Conservation (phyloP, 1,284 basidiomycete genomes). For the Leucoagaricus sp. region DNA sequence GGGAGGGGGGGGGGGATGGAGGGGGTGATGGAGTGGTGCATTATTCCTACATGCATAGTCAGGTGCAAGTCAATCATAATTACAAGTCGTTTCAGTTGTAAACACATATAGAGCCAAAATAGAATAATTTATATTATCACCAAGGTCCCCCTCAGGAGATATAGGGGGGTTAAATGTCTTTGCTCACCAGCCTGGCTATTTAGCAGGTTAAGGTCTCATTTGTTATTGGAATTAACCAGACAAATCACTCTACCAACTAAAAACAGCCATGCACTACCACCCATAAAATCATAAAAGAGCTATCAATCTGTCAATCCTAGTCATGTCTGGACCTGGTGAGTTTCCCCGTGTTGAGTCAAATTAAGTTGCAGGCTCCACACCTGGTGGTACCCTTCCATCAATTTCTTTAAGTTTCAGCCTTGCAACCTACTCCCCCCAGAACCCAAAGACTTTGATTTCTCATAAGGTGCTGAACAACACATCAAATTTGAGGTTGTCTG, state of each 20-base stretch:
- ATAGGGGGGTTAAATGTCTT: too few relatives aligned
- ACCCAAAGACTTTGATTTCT: constrained; percentile 65
- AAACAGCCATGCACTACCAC: constrained; percentile 55
- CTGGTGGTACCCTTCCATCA: constrained; percentile 45
- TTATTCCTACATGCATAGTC: too few relatives aligned
- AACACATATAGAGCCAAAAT: too few relatives aligned
- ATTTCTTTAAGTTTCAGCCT: constrained; percentile 50
- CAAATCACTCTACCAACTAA: constrained; percentile 60
- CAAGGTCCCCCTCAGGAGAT: too few relatives aligned
- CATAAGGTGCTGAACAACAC: constrained; percentile 58
- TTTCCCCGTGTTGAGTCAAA: constrained; percentile 43
- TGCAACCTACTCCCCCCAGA: constrained; percentile 56
- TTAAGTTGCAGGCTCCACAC: constrained; percentile 30
- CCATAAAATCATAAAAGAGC: constrained; percentile 55
- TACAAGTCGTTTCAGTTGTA: too few relatives aligned
- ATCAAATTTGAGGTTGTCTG: constrained; percentile 51
- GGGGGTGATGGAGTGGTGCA: too few relatives aligned
- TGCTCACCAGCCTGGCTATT: constrained; percentile 56
- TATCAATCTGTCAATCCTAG: constrained; percentile 53
- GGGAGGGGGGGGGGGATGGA: too few relatives aligned
- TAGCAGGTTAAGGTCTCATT: constrained; percentile 57
- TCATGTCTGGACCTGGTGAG: constrained; percentile 47
- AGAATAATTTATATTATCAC: too few relatives aligned
- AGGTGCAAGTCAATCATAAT: too few relatives aligned
- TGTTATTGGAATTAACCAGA: constrained; percentile 59